Percentiles rank a stretch among this genome's conserved stretches.
phyloP scores from a whole-genome alignment of 352 stramenopile genomes.

The Globisporangium ultimum region DNA sequence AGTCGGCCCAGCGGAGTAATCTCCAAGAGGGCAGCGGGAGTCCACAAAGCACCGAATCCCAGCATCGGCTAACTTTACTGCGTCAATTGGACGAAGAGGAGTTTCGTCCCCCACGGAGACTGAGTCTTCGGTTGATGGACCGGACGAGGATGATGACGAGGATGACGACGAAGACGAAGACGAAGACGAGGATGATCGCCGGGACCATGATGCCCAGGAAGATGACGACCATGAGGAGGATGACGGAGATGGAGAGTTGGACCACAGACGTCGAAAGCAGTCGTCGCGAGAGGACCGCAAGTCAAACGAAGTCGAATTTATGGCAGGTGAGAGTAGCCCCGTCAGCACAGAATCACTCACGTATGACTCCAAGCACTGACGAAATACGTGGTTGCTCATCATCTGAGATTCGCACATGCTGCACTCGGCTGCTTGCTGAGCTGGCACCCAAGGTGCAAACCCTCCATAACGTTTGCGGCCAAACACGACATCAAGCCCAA shows the following conservation, averaged over 20 bases:
- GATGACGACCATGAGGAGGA: constrained; percentile 8
- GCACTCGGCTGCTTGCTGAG: constrained; percentile 3
- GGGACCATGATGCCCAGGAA: too few species aligned
- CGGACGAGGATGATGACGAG: background rate
- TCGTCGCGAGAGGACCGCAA: background rate
- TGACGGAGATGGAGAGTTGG: background rate
- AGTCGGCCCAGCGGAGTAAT: background rate
- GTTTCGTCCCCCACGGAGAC: background rate
- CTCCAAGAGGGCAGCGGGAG: constrained; percentile 4
- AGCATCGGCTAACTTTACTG: constrained; percentile 14
- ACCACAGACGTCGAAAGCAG: background rate
- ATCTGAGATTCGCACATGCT: background rate
- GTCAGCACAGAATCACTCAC: constrained; percentile 2
- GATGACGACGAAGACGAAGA: constrained; percentile 13
- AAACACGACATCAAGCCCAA: constrained; percentile 6
- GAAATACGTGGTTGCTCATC: background rate
- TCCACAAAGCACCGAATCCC: constrained; percentile 24
- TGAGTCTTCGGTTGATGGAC: background rate
- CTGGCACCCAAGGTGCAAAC: constrained; percentile 6
- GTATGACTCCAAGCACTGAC: background rate
- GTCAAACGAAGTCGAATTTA: constrained; percentile 4
- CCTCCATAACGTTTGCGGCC: constrained; percentile 8
- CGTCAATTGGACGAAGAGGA: background rate
- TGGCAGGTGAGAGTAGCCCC: background rate
- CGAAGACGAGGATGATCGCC: constrained; percentile 4